These are phyloP conservation scores for Suillus tomentosus DNA, from an alignment of 768 basidiomycete genomes.

Conservation along the genomic window DNA sequence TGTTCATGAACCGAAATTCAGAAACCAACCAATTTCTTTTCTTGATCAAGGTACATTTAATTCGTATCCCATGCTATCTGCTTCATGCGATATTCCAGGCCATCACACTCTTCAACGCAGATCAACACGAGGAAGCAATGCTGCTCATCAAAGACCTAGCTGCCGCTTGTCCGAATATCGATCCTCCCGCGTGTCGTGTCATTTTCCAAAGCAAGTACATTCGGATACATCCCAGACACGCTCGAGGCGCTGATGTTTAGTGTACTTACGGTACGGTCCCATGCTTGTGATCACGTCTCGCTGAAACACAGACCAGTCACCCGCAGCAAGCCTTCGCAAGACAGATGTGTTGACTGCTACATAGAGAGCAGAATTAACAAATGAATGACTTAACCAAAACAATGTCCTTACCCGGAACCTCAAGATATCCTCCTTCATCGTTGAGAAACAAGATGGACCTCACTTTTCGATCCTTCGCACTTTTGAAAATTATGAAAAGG, in stretches of 20 bases:
- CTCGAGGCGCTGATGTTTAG: not conserved
- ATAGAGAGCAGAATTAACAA: not conserved
- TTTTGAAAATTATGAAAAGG: not conserved
- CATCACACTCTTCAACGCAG: not conserved
- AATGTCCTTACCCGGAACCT: not conserved
- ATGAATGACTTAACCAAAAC: no score
- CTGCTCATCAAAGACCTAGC: not conserved
- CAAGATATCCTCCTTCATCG: slow-evolving; percentile 2
- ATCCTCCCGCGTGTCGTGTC: not conserved
- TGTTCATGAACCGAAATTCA: not conserved
- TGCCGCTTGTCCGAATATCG: not conserved
- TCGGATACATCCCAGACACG: not conserved
- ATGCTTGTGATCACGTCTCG: not conserved
- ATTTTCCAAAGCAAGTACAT: not conserved
- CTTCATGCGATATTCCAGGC: not conserved
- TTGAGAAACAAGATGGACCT: not conserved
- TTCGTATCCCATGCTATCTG: not conserved
- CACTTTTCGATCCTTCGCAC: not conserved
- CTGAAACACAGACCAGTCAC: slow-evolving; percentile 3
- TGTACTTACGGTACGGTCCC: not conserved
- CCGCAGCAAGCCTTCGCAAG: slow-evolving; percentile 1
- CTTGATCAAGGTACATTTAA: not conserved
- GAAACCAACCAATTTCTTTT: not conserved
- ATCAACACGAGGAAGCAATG: not conserved
- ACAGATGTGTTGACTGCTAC: not conserved